Conservation (phyloP, 1,284 basidiomycete genomes). For the Ceratobasidium sp. region DNA sequence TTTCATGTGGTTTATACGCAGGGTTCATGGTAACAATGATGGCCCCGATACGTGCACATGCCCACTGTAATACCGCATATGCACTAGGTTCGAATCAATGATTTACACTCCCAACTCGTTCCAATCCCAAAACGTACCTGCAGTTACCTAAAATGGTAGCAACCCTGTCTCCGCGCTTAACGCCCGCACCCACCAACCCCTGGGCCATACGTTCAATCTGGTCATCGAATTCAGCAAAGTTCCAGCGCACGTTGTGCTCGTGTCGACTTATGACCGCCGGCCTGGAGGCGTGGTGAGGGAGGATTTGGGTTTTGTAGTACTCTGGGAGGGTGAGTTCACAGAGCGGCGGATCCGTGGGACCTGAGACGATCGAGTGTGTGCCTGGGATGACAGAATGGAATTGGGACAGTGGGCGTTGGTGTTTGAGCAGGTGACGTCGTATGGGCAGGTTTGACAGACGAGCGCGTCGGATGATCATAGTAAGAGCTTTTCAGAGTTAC, state of each 20-base stretch:
- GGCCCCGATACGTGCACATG: slow-evolving; percentile 78
- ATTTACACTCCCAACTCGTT: slow-evolving; percentile 7
- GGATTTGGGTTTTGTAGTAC: slow-evolving; percentile 66
- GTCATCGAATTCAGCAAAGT: slow-evolving; percentile 70
- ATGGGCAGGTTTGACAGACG: not conserved
- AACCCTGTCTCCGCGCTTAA: slow-evolving; percentile 78
- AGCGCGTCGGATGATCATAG: not conserved
- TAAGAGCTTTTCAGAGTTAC: not conserved
- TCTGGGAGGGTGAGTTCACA: slow-evolving; percentile 64
- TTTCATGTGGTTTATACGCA: slow-evolving; percentile 74
- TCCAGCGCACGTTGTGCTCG: slow-evolving; percentile 76
- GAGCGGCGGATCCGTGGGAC: slow-evolving; percentile 66
- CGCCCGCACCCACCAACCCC: slow-evolving; percentile 72
- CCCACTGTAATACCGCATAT: slow-evolving; percentile 84
- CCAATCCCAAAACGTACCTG: slow-evolving; percentile 56
- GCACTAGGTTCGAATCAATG: slow-evolving; percentile 56
- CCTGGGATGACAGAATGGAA: not conserved
- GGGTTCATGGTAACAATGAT: slow-evolving; percentile 84
- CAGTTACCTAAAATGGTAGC: slow-evolving; percentile 84
- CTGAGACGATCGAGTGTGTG: slow-evolving; percentile 47
- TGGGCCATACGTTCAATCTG: slow-evolving; percentile 72
- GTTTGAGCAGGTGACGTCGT: not conserved
- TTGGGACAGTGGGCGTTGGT: not conserved
- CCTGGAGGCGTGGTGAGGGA: slow-evolving; percentile 57
- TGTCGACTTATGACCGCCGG: slow-evolving; percentile 71